Percentiles rank a stretch among this genome's conserved stretches.
Evolutionary conservation across 345 rosid genomes (phyloP).

Genomic region (Salix suchowensis): DNA sequence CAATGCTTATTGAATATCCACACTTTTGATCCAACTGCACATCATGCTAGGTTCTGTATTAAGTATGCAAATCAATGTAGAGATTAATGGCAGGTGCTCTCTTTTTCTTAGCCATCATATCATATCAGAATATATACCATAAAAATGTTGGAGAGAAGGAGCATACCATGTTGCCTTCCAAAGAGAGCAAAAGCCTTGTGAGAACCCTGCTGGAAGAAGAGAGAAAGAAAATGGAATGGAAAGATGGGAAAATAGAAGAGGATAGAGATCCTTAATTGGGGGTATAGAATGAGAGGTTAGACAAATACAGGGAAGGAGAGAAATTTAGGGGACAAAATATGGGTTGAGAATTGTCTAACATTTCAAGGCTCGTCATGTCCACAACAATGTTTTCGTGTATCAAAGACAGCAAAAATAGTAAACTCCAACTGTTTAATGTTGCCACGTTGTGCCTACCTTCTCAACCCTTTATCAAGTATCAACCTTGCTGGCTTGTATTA

Average conservation of each 20-base stretch:
- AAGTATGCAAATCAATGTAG: background rate
- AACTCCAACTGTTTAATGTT: background rate
- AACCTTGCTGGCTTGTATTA: background rate
- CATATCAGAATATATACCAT: background rate
- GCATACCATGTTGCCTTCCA: constrained; percentile 47
- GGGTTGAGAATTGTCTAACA: constrained; percentile 28
- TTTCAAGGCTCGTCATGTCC: constrained; percentile 21
- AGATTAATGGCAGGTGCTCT: background rate
- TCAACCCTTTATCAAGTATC: background rate
- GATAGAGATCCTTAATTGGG: constrained; percentile 47
- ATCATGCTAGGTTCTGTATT: background rate
- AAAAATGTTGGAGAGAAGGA: background rate
- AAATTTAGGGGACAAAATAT: constrained; percentile 35
- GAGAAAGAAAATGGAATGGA: constrained; percentile 26
- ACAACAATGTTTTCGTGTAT: constrained; percentile 5
- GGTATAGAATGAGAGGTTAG: constrained; percentile 30
- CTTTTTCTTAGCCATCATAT: background rate
- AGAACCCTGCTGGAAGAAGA: constrained; percentile 22
- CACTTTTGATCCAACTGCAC: background rate
- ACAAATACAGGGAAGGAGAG: constrained; percentile 34
- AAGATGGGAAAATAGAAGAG: constrained; percentile 9
- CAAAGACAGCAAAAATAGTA: background rate
- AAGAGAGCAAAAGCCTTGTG: constrained; percentile 22
- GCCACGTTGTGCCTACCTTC: background rate
- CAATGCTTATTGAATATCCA: background rate